phyloP scores from a whole-genome alignment of 2,329 filamentous ascomycete genomes.

The Xylaria sp. region DNA sequence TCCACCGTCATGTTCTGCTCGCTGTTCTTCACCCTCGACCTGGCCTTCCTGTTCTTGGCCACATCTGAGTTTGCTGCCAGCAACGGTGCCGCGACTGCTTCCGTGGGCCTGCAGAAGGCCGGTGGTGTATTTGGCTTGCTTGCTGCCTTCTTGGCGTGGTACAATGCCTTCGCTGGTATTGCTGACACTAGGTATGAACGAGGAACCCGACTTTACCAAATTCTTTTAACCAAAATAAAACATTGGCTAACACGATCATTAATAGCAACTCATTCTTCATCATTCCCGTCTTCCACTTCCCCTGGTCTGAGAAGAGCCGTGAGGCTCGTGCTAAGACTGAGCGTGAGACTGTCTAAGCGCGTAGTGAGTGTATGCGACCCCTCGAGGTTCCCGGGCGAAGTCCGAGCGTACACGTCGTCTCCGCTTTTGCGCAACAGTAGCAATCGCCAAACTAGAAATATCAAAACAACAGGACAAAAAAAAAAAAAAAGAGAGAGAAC shows the following conservation, averaged over 20 bases:
- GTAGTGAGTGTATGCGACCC: neutral
- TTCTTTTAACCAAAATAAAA: neutral
- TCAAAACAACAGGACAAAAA: neutral
- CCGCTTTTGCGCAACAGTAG: neutral
- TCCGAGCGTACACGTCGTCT: neutral
- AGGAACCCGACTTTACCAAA: neutral
- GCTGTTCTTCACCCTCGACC: constrained; percentile 80
- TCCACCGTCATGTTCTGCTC: constrained; percentile 83
- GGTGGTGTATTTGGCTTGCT: constrained; percentile 85
- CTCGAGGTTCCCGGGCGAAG: neutral
- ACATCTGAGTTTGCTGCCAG: constrained; percentile 69
- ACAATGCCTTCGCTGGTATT: constrained; percentile 85
- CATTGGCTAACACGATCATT: constrained; percentile 17
- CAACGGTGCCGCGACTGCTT: constrained; percentile 59
- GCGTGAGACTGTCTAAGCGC: constrained; percentile 51
- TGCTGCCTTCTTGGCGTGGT: constrained; percentile 86
- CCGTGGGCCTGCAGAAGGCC: constrained; percentile 68
- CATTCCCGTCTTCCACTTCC: constrained; percentile 92
- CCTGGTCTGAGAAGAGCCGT: constrained; percentile 85
- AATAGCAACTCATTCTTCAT: constrained; percentile 87
- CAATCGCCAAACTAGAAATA: neutral
- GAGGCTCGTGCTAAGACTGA: constrained; percentile 66
- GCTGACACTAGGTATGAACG: constrained; percentile 72
- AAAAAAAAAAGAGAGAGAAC: constrained; percentile 1
- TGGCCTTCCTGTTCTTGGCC: constrained; percentile 79